Evolutionary conservation across 1,284 basidiomycete species (phyloP), one percentile per base, ranked within the genome.

Genomic region (Puccinia triticina): DNA sequence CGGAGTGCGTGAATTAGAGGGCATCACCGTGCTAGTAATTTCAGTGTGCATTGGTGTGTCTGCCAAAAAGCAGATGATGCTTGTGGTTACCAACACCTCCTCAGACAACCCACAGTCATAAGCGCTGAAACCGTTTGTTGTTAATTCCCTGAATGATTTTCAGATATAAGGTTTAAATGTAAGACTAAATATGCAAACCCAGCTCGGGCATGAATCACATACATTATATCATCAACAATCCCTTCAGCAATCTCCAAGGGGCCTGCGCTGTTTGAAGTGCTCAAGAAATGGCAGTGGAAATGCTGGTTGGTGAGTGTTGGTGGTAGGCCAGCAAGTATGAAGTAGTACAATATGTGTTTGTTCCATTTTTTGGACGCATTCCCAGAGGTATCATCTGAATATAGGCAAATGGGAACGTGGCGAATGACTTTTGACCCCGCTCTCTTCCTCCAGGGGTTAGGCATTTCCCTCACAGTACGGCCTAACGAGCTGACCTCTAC

Each of bases 171-270:
- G 43, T 46, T 46, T 46, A 7, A 72, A 3, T 7, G 14, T 7
- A 72, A 59, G 7, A 59, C 7, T 29, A 21, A 8, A 7, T 46
- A 46, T 10, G 23, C 8, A 7, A 59, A 59, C 8, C 29, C 21
- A 59, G 55, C 5, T 59, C 29, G 23, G 29, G n/a, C n/a, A n/a
- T n/a, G n/a, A n/a, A n/a, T n/a, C 8, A 46, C 69, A 46, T 83
- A 87, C 87, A 85, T 79, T 7, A 88, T 69, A 61, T 87, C 86
- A 1, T 85, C 78, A 0, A 85, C 85, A 66, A 89, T 84, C 0
- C 85, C 86, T 46, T 89, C 69, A 16, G 34, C 69, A 16, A 72
- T 21, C 43, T 72, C 69, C 43, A 72, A 5, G 4, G 69, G 34
- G 3, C 32, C 43, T 26, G 34, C 32, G 23, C 14, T 72, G 37